phyloP scores from a whole-genome alignment of 306 rosid genomes.

The Abrus pulchellus region DNA sequence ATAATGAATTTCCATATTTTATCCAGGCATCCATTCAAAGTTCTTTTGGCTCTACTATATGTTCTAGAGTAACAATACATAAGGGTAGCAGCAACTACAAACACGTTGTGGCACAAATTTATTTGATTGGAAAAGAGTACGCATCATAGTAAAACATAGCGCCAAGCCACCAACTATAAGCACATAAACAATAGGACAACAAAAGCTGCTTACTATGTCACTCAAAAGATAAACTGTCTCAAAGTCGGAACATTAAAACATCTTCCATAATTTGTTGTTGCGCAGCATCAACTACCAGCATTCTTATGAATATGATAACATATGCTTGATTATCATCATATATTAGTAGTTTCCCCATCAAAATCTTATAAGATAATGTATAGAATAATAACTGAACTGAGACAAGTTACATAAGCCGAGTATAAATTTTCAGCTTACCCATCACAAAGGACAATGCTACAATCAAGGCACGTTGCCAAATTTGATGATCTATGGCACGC shows the following conservation, averaged over 20 bases:
- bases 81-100: conserved; percentile 17
- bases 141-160: background rate
- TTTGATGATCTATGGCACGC: conserved; percentile 65
- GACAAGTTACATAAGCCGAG: conserved; percentile 22
- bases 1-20: background rate
- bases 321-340: conserved; percentile 12
- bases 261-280: conserved; percentile 30
- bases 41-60: background rate
- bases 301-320: conserved; percentile 20
- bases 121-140: background rate
- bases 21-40: conserved; percentile 8
- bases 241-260: conserved; percentile 8
- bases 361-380: background rate
- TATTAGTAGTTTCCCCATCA: conserved; percentile 17
- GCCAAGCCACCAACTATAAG: conserved; percentile 25
- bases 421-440: conserved; percentile 62
- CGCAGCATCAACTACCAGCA: conserved; percentile 30
- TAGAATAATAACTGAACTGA: background rate
- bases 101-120: conserved; percentile 17
- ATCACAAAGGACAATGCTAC: conserved; percentile 76
- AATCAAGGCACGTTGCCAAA: conserved; percentile 88
- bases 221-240: conserved; percentile 29
- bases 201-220: conserved; percentile 38
- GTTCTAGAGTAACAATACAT: conserved; percentile 8
- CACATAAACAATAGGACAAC: conserved; percentile 36